phyloP scores from a whole-genome alignment of 2,329 filamentous ascomycete genomes.

The Sporothrix euskadiensis region DNA sequence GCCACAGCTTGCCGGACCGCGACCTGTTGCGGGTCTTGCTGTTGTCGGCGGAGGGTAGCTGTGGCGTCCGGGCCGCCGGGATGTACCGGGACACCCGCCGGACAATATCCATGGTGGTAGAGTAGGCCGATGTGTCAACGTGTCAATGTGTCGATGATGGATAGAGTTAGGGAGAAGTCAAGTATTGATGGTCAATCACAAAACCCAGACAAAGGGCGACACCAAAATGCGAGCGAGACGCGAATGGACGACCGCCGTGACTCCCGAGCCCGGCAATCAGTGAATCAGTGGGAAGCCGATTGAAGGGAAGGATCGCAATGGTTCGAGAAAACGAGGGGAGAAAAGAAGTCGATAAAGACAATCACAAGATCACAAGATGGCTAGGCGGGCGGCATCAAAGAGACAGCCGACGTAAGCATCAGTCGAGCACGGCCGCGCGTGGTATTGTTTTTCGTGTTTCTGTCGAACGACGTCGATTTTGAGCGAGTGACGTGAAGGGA shows the following conservation, averaged over 20 bases:
- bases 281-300: not conserved
- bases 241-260: not conserved
- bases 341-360: not conserved
- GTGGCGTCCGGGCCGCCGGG: constrained; percentile 45
- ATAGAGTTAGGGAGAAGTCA: not conserved
- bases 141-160: not conserved
- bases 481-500: constrained; percentile 8
- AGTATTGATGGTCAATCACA: not conserved
- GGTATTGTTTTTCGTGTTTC: not conserved
- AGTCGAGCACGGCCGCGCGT: not conserved
- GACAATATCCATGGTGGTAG: constrained; percentile 57
- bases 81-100: constrained; percentile 56
- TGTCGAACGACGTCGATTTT: not conserved
- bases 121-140: not conserved
- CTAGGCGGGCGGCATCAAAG: not conserved
- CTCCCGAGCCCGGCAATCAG: not conserved
- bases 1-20: constrained; percentile 45
- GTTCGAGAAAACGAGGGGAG: not conserved
- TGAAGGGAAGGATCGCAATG: not conserved
- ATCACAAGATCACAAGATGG: not conserved
- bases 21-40: constrained; percentile 49
- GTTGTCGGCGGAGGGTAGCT: constrained; percentile 54
- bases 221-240: not conserved
- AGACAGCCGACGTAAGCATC: constrained; percentile 1
- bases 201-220: constrained; percentile 1